phyloP scores from a whole-genome alignment of 495 filamentous ascomycete species.

The Talaromyces liani region DNA sequence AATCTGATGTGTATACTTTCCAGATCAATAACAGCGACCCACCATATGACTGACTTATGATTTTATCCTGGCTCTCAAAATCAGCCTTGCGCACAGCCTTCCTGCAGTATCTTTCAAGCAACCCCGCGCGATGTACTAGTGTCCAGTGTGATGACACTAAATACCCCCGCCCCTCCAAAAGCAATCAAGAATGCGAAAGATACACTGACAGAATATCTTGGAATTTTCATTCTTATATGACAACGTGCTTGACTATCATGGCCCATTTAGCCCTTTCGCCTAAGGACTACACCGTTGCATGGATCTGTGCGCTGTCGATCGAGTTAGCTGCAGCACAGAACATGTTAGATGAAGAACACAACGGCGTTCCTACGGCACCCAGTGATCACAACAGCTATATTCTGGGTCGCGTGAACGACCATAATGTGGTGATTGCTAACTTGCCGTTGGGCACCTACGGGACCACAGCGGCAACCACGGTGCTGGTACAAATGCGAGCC shows the following conservation, averaged over 20 bases:
- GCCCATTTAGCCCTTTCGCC: constrained; percentile 5
- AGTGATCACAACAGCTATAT: constrained; percentile 29
- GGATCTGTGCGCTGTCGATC: constrained; percentile 24
- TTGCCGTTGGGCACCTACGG: constrained; percentile 19
- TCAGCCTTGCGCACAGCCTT: constrained; percentile 1
- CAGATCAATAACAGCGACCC: too few species aligned
- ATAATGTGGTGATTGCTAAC: constrained; percentile 26
- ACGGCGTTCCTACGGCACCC: constrained; percentile 7
- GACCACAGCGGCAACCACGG: constrained; percentile 18
- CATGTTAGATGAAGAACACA: constrained; percentile 28
- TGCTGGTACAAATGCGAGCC: constrained; percentile 23
- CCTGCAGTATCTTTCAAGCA: neutral
- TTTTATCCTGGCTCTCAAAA: neutral
- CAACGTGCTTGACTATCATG: neutral
- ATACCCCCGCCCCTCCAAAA: neutral
- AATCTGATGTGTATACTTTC: too few species aligned
- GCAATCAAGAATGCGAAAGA: constrained; percentile 1
- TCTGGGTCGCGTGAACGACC: constrained; percentile 22
- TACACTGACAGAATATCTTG: constrained; percentile 16
- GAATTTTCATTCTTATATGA: constrained; percentile 3
- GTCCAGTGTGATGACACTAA: neutral
- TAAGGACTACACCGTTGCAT: constrained; percentile 22
- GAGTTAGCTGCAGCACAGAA: constrained; percentile 27
- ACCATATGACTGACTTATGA: neutral
- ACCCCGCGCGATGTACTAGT: neutral